A percentile compares a stretch with the other conserved stretches of the same genome.
Evolutionary conservation across 352 stramenopile genomes (phyloP).

Genomic region (Lagenidium sp.): DNA sequence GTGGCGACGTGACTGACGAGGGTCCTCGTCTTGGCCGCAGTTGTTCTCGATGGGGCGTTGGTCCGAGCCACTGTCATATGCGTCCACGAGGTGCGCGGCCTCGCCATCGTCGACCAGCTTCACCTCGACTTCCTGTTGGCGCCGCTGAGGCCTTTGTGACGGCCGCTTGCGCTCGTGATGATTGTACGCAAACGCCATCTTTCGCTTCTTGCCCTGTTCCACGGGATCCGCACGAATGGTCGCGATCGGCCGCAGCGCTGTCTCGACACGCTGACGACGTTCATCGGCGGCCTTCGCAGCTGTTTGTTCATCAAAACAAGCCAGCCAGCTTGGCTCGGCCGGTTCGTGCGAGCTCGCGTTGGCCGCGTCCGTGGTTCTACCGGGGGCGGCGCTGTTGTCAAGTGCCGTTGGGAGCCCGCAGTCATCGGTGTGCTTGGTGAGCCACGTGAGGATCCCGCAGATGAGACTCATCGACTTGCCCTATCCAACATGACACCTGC

Average conservation of each 20-base stretch:
- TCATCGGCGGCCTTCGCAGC: constrained; percentile 28
- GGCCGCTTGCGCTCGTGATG: constrained; percentile 46
- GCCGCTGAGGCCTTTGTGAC: too few relatives aligned
- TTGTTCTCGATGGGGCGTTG: neutral
- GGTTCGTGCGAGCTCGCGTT: constrained; percentile 4
- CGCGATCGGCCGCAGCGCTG: constrained; percentile 45
- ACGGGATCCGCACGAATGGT: constrained; percentile 40
- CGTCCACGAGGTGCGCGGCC: constrained; percentile 57
- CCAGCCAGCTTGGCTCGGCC: constrained; percentile 59
- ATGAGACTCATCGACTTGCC: constrained; percentile 91
- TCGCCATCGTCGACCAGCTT: constrained; percentile 15
- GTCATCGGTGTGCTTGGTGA: constrained; percentile 64
- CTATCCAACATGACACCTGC: constrained; percentile 12
- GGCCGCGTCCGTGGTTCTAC: neutral
- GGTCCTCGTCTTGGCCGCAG: neutral
- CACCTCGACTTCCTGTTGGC: neutral
- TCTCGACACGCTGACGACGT: constrained; percentile 30
- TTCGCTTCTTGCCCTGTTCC: constrained; percentile 52
- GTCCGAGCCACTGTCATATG: constrained; percentile 55
- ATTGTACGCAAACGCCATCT: constrained; percentile 50
- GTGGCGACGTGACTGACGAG: constrained; percentile 37
- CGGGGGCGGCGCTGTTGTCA: neutral
- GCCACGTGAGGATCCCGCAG: constrained; percentile 81
- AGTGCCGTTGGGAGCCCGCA: constrained; percentile 34
- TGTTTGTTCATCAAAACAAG: constrained; percentile 42